Evolutionary conservation across 2,329 filamentous ascomycete genomes (phyloP).

Genomic region (Colletotrichum magnum): DNA sequence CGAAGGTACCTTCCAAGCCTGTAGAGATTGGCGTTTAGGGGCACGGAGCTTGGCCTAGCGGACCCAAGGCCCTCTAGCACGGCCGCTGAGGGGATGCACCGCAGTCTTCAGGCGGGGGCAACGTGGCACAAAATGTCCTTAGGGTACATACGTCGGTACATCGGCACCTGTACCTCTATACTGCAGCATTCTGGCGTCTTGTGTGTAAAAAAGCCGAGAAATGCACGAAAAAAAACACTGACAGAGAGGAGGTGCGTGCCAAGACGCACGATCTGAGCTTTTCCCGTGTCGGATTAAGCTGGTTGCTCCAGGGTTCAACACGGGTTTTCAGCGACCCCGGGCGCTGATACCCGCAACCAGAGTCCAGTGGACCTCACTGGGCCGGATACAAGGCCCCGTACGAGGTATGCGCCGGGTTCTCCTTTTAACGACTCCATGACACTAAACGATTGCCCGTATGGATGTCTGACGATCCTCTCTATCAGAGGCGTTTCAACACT

Average conservation of each 20-base stretch:
- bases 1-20: too few species aligned
- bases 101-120: not conserved
- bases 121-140: not conserved
- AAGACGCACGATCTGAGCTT: constrained; percentile 36
- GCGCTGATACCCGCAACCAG: too few species aligned
- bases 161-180: too few species aligned
- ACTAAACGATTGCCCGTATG: constrained; percentile 9
- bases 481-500: constrained; percentile 24
- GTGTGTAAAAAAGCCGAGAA: not conserved
- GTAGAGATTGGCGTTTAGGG: constrained; percentile 22
- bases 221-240: not conserved
- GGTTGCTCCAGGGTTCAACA: constrained; percentile 20
- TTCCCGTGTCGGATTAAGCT: constrained; percentile 29
- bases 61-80: not conserved
- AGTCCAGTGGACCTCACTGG: too few species aligned
- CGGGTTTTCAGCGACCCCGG: not conserved
- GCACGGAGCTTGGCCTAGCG: constrained; percentile 28
- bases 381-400: constrained; percentile 5
- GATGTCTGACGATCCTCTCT: constrained; percentile 21
- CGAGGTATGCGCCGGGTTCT: constrained; percentile 8
- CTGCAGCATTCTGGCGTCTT: not conserved
- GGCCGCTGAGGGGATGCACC: constrained; percentile 8
- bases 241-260: constrained; percentile 8
- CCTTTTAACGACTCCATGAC: constrained; percentile 4
- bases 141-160: too few species aligned